phyloP scores from a whole-genome alignment of 768 basidiomycete species.

The Lenzites betulinus region DNA sequence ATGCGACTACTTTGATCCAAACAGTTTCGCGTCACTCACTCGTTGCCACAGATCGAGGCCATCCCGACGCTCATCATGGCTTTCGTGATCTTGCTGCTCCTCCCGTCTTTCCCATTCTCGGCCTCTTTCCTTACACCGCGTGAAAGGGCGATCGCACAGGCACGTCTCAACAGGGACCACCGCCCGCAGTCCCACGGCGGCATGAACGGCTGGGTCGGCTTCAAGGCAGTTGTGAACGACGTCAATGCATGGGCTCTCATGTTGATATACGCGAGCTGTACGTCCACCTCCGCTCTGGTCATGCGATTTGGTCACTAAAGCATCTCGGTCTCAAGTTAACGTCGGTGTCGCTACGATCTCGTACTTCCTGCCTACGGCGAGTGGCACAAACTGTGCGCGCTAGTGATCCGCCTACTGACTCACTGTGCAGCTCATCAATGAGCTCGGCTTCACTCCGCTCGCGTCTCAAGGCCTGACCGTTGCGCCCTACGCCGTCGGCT shows the following conservation, averaged over 20 bases:
- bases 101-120: conserved; percentile 58
- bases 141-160: conserved; percentile 57
- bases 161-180: conserved; percentile 56
- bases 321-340: conserved; percentile 41
- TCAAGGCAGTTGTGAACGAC: conserved; percentile 54
- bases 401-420: neutral
- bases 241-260: conserved; percentile 55
- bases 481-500: conserved; percentile 57
- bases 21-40: neutral
- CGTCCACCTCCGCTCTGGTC: neutral
- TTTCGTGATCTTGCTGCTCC: conserved; percentile 46
- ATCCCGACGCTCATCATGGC: conserved; percentile 60
- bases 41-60: conserved; percentile 47
- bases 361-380: conserved; percentile 57
- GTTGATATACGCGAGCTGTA: conserved; percentile 48
- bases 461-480: conserved; percentile 61
- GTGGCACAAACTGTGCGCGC: conserved; percentile 11
- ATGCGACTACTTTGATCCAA: conserved; percentile 1
- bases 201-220: conserved; percentile 56
- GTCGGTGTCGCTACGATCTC: conserved; percentile 58
- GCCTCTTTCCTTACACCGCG: conserved; percentile 53
- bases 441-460: conserved; percentile 56
- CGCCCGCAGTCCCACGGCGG: conserved; percentile 60
- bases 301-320: neutral
- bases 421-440: conserved; percentile 48